phyloP scores from a whole-genome alignment of 164 flowering plant species.

The Cinnamomum micranthum region DNA sequence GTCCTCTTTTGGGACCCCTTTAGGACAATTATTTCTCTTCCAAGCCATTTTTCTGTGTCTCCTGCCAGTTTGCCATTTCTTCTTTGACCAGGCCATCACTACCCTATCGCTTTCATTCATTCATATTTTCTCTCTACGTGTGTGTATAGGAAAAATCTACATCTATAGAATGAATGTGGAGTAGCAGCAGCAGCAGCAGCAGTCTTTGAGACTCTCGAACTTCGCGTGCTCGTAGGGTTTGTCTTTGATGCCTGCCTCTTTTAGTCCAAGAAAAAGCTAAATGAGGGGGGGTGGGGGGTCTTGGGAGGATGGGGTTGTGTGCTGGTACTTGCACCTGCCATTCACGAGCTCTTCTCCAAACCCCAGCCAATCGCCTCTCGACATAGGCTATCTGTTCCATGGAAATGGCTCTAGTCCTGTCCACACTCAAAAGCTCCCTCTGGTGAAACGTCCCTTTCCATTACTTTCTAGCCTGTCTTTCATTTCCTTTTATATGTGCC shows the following conservation, averaged over 20 bases:
- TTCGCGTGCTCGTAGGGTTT: constrained; percentile 2
- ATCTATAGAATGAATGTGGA: too few species aligned
- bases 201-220: background rate
- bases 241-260: background rate
- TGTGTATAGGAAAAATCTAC: background rate
- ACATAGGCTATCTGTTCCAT: background rate
- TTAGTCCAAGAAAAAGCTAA: too few species aligned
- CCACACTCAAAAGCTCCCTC: background rate
- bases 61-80: background rate
- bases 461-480: background rate
- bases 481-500: background rate
- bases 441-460: background rate
- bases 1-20: background rate
- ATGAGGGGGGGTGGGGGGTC: too few species aligned
- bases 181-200: background rate
- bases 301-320: background rate
- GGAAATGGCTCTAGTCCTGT: background rate
- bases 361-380: background rate
- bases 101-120: background rate
- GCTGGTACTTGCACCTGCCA: background rate
- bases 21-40: constrained; percentile 1
- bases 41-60: too few species aligned
- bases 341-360: background rate
- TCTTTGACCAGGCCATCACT: background rate
- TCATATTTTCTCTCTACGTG: background rate